Evolutionary conservation across 2,329 filamentous ascomycete species (phyloP).

Genomic region (Aspergillus floridensis): DNA sequence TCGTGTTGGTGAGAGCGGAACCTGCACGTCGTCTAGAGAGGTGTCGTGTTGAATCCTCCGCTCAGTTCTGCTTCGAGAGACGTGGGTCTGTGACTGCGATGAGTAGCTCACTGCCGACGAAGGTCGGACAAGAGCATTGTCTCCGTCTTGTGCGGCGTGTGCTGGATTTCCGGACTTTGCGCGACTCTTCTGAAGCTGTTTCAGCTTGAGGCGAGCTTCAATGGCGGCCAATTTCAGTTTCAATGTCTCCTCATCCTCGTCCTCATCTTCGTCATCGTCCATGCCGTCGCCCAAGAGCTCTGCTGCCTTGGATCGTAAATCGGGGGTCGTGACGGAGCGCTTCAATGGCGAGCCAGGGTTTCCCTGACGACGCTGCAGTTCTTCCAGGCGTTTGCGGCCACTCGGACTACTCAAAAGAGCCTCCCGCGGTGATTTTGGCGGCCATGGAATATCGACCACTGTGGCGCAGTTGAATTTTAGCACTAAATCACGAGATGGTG

Average conservation of each 20-base stretch:
- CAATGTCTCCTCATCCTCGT: slow-evolving; percentile 86
- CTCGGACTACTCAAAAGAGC: slow-evolving; percentile 69
- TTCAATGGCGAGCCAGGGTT: slow-evolving; percentile 67
- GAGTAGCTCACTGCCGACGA: slow-evolving; percentile 26
- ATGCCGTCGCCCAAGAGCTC: slow-evolving; percentile 32
- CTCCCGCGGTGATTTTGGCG: slow-evolving; percentile 61
- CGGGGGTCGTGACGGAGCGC: slow-evolving; percentile 45
- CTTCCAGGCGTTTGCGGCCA: slow-evolving; percentile 72
- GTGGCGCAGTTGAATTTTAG: not conserved
- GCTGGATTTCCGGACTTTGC: slow-evolving; percentile 24
- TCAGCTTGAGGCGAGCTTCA: slow-evolving; percentile 80
- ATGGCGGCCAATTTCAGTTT: slow-evolving; percentile 85
- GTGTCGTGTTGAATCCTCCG: slow-evolving; percentile 16
- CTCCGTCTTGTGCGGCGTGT: slow-evolving; percentile 23
- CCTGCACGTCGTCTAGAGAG: slow-evolving; percentile 55
- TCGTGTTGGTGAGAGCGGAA: slow-evolving; percentile 70
- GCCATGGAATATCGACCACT: slow-evolving; percentile 55
- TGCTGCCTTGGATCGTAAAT: slow-evolving; percentile 33
- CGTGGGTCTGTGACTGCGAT: slow-evolving; percentile 20
- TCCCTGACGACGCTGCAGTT: slow-evolving; percentile 63
- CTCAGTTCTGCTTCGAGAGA: slow-evolving; percentile 15
- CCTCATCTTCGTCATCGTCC: slow-evolving; percentile 55
- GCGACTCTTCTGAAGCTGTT: slow-evolving; percentile 69
- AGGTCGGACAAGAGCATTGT: slow-evolving; percentile 20
- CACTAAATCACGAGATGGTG: not conserved